A percentile compares a stretch with the other conserved stretches of the same genome.
Evolutionary conservation across 495 filamentous ascomycete species (phyloP).

Genomic region (Tricharina praecox): DNA sequence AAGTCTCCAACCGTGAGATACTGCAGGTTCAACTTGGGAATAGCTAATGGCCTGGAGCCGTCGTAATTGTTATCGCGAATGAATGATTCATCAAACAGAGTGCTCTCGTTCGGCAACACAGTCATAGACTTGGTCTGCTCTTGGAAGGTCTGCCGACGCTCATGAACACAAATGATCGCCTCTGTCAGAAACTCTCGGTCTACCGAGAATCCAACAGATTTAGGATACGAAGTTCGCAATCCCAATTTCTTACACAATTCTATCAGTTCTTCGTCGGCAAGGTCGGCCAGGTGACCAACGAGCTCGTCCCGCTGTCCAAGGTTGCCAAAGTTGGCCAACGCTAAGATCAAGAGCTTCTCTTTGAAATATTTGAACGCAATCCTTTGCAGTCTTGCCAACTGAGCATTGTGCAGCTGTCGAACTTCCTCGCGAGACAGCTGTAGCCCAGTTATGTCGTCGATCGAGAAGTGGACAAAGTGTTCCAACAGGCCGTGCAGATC

Average conservation of each 20-base stretch:
- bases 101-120: slow-evolving; percentile 65
- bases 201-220: slow-evolving; percentile 41
- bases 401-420: slow-evolving; percentile 60
- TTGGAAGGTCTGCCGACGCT: slow-evolving; percentile 68
- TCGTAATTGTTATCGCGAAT: slow-evolving; percentile 77
- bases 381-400: slow-evolving; percentile 65
- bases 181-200: slow-evolving; percentile 59
- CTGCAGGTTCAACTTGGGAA: slow-evolving; percentile 90
- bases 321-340: slow-evolving; percentile 79
- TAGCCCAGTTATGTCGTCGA: slow-evolving; percentile 77
- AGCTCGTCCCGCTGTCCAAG: slow-evolving; percentile 67
- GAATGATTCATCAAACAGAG: slow-evolving; percentile 72
- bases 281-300: slow-evolving; percentile 51
- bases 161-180: slow-evolving; percentile 56
- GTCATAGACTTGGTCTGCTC: slow-evolving; percentile 53
- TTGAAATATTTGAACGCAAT: slow-evolving; percentile 70
- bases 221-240: slow-evolving; percentile 64
- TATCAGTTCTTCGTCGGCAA: slow-evolving; percentile 57
- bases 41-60: slow-evolving; percentile 71
- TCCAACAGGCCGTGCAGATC: slow-evolving; percentile 63
- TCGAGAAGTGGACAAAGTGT: slow-evolving; percentile 74
- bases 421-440: slow-evolving; percentile 54
- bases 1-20: slow-evolving; percentile 93
- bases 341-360: slow-evolving; percentile 74
- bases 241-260: slow-evolving; percentile 54